Evolutionary conservation across 345 rosid genomes (phyloP).

Genomic region (Sonneratia alba): DNA sequence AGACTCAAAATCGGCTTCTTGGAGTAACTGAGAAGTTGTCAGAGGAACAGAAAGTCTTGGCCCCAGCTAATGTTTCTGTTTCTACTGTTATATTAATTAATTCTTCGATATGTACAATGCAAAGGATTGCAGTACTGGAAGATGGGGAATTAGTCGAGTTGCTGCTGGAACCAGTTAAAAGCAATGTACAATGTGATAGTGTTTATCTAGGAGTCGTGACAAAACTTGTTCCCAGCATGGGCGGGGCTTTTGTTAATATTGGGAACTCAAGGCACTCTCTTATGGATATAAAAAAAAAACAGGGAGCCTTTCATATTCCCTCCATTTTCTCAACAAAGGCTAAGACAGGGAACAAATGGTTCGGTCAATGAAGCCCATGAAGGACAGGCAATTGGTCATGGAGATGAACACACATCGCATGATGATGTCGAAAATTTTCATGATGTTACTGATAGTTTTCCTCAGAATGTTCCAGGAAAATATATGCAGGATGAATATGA

Average conservation of each 20-base stretch:
- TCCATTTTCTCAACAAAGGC: slow-evolving; percentile 53
- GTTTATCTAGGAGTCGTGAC: slow-evolving; percentile 77
- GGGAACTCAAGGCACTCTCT: slow-evolving; percentile 76
- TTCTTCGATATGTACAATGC: slow-evolving; percentile 89
- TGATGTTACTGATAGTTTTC: slow-evolving; percentile 42
- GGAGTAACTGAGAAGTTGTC: slow-evolving; percentile 35
- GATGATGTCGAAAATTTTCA: slow-evolving; percentile 33
- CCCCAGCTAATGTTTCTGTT: slow-evolving; percentile 35
- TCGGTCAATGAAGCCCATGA: slow-evolving; percentile 23
- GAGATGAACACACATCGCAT: slow-evolving; percentile 20
- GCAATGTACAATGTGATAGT: slow-evolving; percentile 82
- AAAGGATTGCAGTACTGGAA: slow-evolving; percentile 92
- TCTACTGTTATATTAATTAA: slow-evolving; percentile 64
- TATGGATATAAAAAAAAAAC: slow-evolving; percentile 67
- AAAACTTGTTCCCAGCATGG: slow-evolving; percentile 90
- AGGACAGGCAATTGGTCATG: slow-evolving; percentile 27
- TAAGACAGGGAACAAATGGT: slow-evolving; percentile 34
- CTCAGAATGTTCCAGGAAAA: slow-evolving; percentile 26
- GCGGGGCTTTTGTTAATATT: slow-evolving; percentile 95
- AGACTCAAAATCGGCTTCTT: slow-evolving; percentile 25
- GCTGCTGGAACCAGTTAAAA: slow-evolving; percentile 86
- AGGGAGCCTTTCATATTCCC: slow-evolving; percentile 85
- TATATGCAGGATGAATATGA: slow-evolving; percentile 37
- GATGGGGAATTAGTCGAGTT: slow-evolving; percentile 82
- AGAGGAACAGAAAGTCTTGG: slow-evolving; percentile 26